These are phyloP conservation scores for Skeletonema tropicum DNA, from an alignment of 108 stramenopile genomes.

Conservation along the genomic window DNA sequence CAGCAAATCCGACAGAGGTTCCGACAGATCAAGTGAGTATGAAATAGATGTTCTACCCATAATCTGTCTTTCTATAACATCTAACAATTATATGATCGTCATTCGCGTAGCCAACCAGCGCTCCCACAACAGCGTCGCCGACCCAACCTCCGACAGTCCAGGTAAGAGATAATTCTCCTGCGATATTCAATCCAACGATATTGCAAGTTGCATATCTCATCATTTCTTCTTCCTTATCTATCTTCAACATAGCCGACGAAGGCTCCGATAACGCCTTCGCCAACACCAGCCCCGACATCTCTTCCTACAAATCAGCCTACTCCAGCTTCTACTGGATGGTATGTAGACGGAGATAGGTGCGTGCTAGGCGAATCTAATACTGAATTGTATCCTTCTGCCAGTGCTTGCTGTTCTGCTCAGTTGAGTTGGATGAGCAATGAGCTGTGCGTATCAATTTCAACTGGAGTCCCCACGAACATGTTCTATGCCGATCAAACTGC, in stretches of 20 bases:
- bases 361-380: not conserved
- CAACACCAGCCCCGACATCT: not conserved
- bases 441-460: constrained; percentile 13
- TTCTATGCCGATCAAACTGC: constrained; percentile 18
- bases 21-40: not conserved
- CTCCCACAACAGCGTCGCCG: not conserved
- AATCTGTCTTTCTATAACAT: not conserved
- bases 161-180: not conserved
- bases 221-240: not conserved
- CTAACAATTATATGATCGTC: not conserved
- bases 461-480: constrained; percentile 17
- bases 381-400: not conserved
- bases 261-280: not conserved
- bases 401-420: not conserved
- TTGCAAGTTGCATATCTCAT: not conserved
- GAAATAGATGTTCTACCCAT: not conserved
- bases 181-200: not conserved
- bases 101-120: not conserved
- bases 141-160: not conserved
- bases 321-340: not conserved
- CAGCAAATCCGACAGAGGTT: constrained; percentile 2
- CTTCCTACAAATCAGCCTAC: not conserved
- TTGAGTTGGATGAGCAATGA: constrained; percentile 11
- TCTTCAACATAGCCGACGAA: not conserved
- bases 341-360: not conserved